phyloP scores from a whole-genome alignment of 1,284 basidiomycete species.

The Puccinia novopanici region DNA sequence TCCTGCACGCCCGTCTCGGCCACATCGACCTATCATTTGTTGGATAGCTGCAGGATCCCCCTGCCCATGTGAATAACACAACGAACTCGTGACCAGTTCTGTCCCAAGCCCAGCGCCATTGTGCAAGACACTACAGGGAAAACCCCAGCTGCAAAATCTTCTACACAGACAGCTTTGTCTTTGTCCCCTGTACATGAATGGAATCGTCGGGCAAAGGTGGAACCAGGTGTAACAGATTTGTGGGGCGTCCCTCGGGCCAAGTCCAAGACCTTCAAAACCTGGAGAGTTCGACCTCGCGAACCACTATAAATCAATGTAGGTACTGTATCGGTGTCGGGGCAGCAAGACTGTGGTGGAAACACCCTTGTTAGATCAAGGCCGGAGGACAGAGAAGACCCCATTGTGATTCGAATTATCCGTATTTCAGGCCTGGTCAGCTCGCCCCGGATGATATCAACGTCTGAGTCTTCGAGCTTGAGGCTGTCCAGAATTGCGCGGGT shows the following conservation, averaged over 20 bases:
- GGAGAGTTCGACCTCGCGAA: neutral
- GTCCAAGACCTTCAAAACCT: neutral
- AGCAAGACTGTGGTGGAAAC: neutral
- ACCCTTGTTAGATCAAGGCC: neutral
- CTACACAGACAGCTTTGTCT: neutral
- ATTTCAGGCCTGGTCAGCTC: slow-evolving; percentile 4
- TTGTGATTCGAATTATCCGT: neutral
- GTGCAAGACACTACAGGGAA: neutral
- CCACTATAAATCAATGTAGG: no score
- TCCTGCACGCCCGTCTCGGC: no score
- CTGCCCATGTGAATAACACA: slow-evolving; percentile 16
- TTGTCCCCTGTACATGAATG: neutral
- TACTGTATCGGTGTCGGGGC: neutral
- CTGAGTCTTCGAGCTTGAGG: neutral
- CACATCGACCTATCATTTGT: slow-evolving; percentile 9
- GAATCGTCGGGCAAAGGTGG: neutral
- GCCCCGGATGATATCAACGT: neutral
- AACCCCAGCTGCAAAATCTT: neutral
- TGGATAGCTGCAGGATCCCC: neutral
- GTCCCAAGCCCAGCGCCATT: slow-evolving; percentile 10
- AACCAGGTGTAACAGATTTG: neutral
- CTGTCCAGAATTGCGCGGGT: neutral
- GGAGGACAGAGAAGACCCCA: neutral
- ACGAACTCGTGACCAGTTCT: neutral
- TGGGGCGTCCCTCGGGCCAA: neutral